These are phyloP conservation scores for Colletotrichum paranaense DNA, from an alignment of 2,329 filamentous ascomycete species.

Conservation along the genomic window DNA sequence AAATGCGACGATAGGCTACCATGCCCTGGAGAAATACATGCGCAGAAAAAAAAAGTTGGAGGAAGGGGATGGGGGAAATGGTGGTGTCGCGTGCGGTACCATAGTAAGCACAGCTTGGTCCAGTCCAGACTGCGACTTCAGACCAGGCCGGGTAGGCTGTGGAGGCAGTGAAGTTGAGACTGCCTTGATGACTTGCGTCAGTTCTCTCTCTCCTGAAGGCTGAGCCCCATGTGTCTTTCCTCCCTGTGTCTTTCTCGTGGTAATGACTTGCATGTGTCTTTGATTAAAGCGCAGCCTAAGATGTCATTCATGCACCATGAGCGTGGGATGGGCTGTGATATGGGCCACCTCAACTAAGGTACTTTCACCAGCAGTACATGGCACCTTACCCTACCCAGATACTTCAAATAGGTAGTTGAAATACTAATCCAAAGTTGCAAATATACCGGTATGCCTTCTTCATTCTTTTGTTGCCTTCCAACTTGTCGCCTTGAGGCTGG, in stretches of 20 bases:
- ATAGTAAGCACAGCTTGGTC: no score
- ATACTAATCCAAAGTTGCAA: accelerated
- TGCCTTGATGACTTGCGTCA: background rate
- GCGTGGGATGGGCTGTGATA: no score
- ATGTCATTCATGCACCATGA: background rate
- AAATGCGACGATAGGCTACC: background rate
- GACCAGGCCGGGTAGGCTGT: background rate
- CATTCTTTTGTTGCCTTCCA: no score
- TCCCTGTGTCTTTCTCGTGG: background rate
- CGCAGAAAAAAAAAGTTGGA: background rate
- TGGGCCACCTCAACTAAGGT: no score
- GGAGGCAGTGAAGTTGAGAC: background rate
- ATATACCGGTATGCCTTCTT: no score
- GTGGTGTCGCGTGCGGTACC: no score
- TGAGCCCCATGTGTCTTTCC: background rate
- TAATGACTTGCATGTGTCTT: background rate
- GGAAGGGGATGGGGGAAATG: background rate
- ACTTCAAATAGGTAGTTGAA: no score
- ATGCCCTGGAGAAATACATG: no score
- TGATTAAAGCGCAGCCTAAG: background rate
- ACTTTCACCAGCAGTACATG: no score
- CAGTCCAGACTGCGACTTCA: no score
- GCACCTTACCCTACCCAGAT: no score
- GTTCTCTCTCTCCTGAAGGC: background rate
- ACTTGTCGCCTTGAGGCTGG: background rate